Evolutionary conservation across 2,329 filamentous ascomycete genomes (phyloP), one percentile per base, ranked within the genome.

Genomic region (Trichoderma sp.): DNA sequence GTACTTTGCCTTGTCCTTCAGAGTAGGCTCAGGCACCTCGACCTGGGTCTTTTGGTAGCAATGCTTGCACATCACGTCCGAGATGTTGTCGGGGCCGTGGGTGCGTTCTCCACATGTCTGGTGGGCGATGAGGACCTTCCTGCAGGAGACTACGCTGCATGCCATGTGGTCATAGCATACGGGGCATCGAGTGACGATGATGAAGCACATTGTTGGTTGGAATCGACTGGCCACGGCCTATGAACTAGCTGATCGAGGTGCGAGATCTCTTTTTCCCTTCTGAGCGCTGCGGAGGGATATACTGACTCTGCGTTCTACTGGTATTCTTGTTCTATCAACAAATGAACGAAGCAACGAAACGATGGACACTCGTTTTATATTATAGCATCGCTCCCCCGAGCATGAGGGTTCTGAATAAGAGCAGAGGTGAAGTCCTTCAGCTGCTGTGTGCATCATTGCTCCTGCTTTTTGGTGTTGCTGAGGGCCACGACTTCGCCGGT

Each of bases 1-100:
- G 14, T 64, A 17, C 30, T 64, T 64, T 48, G 61, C 61, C 30
- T 57, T 64, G 44, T 57, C 28, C 52, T 50, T 57, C 21, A 64
- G 19, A 5, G 61, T 26, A 26, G 52, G 52, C 17, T 39, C 21
- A 6, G 52, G 52, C 5, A 56, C 26, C 15, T 44, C 21, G 7
- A 15, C 14, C 7, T 63, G 60, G 6, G 52, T 50, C 41, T 30
- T 44, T 12, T 50, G 28, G 17, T 57, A 64, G 7, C 62, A 64
- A 9, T 43, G 58, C 14, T 58, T 47, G 47, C 62, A 64, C 34
- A 58, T 50, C 9, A 50, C 26, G 17, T 51, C 30, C 10, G 48
- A 52, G 48, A 63, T 52, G n/a, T 64, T 58, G 17, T 64, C 62
- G 39, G 59, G 48, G 7, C 21, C 59, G 26, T 52, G 48, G 9